These are phyloP conservation scores for Heritiera littoralis DNA, from an alignment of 345 rosid genomes.

Conservation along the genomic window DNA sequence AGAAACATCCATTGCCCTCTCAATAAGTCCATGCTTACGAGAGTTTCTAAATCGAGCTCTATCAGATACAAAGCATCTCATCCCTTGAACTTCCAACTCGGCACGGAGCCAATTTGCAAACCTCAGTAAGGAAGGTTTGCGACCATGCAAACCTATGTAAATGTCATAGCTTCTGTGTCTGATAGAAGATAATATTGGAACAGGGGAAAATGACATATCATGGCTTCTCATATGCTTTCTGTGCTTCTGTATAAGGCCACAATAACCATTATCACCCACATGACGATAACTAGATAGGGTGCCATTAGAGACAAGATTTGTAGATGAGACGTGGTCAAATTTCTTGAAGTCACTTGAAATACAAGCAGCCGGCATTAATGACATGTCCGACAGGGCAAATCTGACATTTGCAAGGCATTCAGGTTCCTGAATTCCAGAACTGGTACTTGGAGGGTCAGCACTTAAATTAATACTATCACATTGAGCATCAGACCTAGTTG, in stretches of 20 bases:
- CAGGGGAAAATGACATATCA: conserved; percentile 41
- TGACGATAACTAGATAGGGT: conserved; percentile 41
- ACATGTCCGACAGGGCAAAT: conserved; percentile 40
- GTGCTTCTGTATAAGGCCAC: conserved; percentile 37
- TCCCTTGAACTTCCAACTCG: conserved; percentile 90
- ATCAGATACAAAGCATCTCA: conserved; percentile 84
- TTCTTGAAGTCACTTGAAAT: conserved; percentile 43
- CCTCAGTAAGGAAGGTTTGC: conserved; percentile 71
- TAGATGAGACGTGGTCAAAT: conserved; percentile 43
- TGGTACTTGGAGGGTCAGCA: conserved; percentile 53
- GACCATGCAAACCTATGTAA: conserved; percentile 78
- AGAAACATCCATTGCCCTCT: conserved; percentile 83
- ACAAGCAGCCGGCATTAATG: conserved; percentile 36
- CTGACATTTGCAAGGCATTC: conserved; percentile 44
- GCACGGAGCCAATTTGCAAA: conserved; percentile 89
- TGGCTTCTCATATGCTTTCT: conserved; percentile 44
- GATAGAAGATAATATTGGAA: conserved; percentile 57
- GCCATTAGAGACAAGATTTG: conserved; percentile 49
- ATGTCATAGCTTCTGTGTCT: conserved; percentile 79
- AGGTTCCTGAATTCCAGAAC: conserved; percentile 51
- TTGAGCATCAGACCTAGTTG: conserved; percentile 61
- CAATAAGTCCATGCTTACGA: conserved; percentile 60
- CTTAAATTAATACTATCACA: conserved; percentile 45
- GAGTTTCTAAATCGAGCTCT: conserved; percentile 75
- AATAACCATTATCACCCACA: conserved; percentile 35